phyloP scores from a whole-genome alignment of 768 basidiomycete genomes.

The Hirschioporus abietinus region DNA sequence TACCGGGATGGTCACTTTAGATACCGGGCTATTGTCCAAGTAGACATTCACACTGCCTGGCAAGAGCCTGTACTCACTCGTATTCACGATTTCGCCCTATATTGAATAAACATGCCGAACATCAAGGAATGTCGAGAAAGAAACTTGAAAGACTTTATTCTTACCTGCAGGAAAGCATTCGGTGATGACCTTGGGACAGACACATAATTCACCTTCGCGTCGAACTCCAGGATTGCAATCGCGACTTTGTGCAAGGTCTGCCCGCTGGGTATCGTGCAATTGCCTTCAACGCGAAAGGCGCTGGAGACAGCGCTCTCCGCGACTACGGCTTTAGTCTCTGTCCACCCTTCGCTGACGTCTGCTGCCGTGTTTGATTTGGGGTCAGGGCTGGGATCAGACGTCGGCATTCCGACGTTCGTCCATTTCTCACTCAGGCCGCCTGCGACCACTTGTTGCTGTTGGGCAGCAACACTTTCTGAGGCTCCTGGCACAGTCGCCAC shows the following conservation, averaged over 20 bases:
- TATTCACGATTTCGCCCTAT: conserved; percentile 23
- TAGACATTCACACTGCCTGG: conserved; percentile 24
- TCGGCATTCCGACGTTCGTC: too few species aligned
- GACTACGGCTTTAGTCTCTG: conserved; percentile 37
- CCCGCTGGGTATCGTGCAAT: conserved; percentile 48
- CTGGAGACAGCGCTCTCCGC: conserved; percentile 48
- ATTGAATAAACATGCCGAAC: conserved; percentile 11
- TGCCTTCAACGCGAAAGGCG: conserved; percentile 45
- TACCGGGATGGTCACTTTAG: conserved; percentile 19
- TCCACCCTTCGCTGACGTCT: conserved; percentile 12
- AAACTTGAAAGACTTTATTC: conserved; percentile 11
- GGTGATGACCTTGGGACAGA: conserved; percentile 17
- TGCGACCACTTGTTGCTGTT: too few species aligned
- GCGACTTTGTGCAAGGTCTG: conserved; percentile 39
- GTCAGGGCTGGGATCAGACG: too few species aligned
- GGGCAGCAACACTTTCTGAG: too few species aligned
- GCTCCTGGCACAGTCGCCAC: too few species aligned
- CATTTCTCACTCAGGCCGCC: too few species aligned
- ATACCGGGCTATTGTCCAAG: conserved; percentile 24
- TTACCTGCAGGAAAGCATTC: conserved; percentile 35
- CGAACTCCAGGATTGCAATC: conserved; percentile 21
- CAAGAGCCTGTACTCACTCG: conserved; percentile 21
- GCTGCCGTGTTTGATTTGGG: too few species aligned
- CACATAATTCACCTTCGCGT: conserved; percentile 20
- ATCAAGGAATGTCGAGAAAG: background rate